Evolutionary conservation across 2,329 filamentous ascomycete species (phyloP), one percentile per base, ranked within the genome.

Genomic region (Amesomyces nigricolor): DNA sequence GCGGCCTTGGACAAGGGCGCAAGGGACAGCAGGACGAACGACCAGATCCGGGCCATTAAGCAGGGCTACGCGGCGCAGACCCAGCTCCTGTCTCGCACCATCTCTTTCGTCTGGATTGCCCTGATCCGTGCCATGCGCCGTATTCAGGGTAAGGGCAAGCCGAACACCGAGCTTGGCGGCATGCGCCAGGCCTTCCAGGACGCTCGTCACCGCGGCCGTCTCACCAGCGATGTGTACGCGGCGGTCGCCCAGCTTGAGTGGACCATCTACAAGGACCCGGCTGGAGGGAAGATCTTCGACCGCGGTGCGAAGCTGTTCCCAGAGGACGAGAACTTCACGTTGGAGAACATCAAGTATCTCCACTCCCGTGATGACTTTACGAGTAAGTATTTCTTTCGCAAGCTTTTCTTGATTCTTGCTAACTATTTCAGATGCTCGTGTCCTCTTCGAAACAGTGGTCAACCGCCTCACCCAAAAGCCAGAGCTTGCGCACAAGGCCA

Each of bases 281-380:
- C 94, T 0, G 92, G 91, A 1, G 89, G 88, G 43, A 96, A 94
- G 73, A 97, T 99, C 58, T 95, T 97, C 63, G 94, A 99, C 68
- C 87, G 92, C 45, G 94, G 94, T 17, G 85, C 92, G 61, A 94
- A 90, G 67, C 77, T 99, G 11, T 99, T 97, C 67, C 92, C 92
- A 0, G 89, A 95, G 47, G 92, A 97, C 65, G 91, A 96, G 69
- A 80, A 85, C 56, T 97, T 97, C 72, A 90, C 95, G 60, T 80
- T 99, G 50, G 91, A 97, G 71, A 97, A 99, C 70, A 78, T 99
- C 64, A 96, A 96, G 74, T 94, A 96, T 71, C 76, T 99, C 57
- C 88, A 97, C 65, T 87, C 88, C 11, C 90, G 89, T 68, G 92
- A 95, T 64, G 94, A 99, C 71, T 86, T 91, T 47, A 96, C 90